Evolutionary conservation across 495 filamentous ascomycete genomes (phyloP).

Genomic region (Penicillium parvum): DNA sequence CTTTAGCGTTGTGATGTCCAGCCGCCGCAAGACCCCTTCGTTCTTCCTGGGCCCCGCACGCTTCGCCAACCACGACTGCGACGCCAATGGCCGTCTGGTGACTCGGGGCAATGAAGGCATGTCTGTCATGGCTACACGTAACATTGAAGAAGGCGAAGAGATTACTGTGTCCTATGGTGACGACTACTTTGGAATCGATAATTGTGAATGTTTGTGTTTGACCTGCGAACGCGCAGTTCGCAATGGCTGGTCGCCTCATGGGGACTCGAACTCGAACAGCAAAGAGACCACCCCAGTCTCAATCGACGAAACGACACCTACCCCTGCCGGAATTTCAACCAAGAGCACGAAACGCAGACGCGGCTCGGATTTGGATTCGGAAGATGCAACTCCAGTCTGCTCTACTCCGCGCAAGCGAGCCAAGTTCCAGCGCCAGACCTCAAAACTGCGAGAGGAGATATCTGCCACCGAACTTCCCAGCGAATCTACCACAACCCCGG

Average conservation of each 20-base stretch:
- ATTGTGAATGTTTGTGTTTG: conserved; percentile 89
- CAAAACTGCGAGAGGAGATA: conserved; percentile 40
- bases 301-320: conserved; percentile 23
- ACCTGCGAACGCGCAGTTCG: conserved; percentile 72
- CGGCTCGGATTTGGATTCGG: conserved; percentile 34
- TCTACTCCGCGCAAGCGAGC: conserved; percentile 35
- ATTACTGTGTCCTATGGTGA: conserved; percentile 95
- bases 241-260: conserved; percentile 72
- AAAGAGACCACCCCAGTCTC: conserved; percentile 34
- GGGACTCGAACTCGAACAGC: conserved; percentile 35
- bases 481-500: conserved; percentile 15
- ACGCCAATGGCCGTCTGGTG: conserved; percentile 81
- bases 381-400: conserved; percentile 19
- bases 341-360: conserved; percentile 42
- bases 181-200: conserved; percentile 92
- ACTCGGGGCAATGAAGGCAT: conserved; percentile 82
- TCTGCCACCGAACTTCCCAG: conserved; percentile 27
- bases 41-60: conserved; percentile 92
- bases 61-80: conserved; percentile 96
- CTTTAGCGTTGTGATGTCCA: conserved; percentile 94
- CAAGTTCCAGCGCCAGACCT: conserved; percentile 37
- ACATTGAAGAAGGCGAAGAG: conserved; percentile 86
- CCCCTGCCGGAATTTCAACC: conserved; percentile 7
- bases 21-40: conserved; percentile 79
- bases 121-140: conserved; percentile 70